phyloP scores from a whole-genome alignment of 1,139 yeast species.

The Taphrina wiesneri region DNA sequence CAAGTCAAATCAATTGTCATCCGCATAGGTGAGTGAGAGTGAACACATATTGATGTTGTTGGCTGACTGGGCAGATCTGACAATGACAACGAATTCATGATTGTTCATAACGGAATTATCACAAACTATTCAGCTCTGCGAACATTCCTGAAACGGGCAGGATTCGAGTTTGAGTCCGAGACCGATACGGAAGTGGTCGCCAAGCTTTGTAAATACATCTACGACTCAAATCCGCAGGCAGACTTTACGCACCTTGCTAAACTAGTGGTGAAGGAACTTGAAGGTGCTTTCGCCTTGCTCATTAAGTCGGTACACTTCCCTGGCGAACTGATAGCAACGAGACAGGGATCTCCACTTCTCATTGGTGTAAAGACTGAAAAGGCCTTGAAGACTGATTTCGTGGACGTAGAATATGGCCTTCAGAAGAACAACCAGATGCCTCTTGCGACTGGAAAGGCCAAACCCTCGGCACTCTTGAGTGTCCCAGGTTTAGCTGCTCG shows the following conservation, averaged over 20 bases:
- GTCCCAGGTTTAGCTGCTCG: conserved; percentile 29
- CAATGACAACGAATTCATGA: conserved; percentile 73
- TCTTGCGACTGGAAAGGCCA: conserved; percentile 32
- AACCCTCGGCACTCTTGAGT: conserved; percentile 17
- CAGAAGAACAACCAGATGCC: conserved; percentile 39
- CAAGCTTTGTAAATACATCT: conserved; percentile 85
- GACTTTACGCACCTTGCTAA: conserved; percentile 93
- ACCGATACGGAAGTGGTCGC: conserved; percentile 99
- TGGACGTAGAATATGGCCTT: conserved; percentile 83
- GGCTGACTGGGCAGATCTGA: conserved; percentile 59
- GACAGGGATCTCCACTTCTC: conserved; percentile 96
- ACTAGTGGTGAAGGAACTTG: conserved; percentile 86
- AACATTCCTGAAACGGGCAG: conserved; percentile 75
- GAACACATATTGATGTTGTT: background rate
- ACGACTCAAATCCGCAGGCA: conserved; percentile 69
- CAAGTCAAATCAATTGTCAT: conserved; percentile 82
- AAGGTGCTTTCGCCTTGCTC: conserved; percentile 95
- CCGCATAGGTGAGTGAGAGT: conserved; percentile 58
- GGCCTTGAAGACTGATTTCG: conserved; percentile 95
- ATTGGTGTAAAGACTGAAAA: conserved; percentile 96
- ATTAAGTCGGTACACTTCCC: conserved; percentile 92
- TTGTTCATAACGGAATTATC: conserved; percentile 97
- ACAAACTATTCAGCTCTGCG: conserved; percentile 91
- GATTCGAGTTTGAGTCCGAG: conserved; percentile 81
- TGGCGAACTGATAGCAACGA: conserved; percentile 92